Conservation (phyloP, 2,329 filamentous ascomycete genomes). For the Sarocladium strictum region DNA sequence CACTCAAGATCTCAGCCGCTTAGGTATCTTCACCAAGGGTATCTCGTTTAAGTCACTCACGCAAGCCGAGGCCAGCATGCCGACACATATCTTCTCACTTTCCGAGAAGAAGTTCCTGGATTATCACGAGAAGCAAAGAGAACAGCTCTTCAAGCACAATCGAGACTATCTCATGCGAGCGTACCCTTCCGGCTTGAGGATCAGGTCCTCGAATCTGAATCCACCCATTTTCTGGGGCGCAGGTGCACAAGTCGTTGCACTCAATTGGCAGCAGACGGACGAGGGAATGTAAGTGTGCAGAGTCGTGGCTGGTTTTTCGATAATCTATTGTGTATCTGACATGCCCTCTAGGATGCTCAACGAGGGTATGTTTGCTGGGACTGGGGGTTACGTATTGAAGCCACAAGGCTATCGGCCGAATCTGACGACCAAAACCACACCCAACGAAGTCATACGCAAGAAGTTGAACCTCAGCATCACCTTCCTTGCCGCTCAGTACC, state of each 20-base stretch:
- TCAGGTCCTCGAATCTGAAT: conserved; percentile 81
- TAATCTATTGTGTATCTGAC: not conserved
- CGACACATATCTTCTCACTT: conserved; percentile 63
- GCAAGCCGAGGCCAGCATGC: conserved; percentile 63
- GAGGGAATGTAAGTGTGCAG: conserved; percentile 57
- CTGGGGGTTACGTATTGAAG: conserved; percentile 81
- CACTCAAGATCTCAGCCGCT: conserved; percentile 63
- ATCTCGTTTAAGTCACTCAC: conserved; percentile 76
- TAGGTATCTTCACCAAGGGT: conserved; percentile 79
- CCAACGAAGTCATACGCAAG: conserved; percentile 38
- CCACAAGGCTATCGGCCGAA: conserved; percentile 42
- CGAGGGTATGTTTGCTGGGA: conserved; percentile 82
- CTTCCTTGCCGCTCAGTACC: conserved; percentile 68
- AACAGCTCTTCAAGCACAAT: conserved; percentile 72
- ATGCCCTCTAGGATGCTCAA: conserved; percentile 63
- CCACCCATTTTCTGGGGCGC: conserved; percentile 81
- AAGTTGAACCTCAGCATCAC: conserved; percentile 66
- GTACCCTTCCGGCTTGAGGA: conserved; percentile 77
- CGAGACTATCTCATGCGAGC: conserved; percentile 76
- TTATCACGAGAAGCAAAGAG: conserved; percentile 42
- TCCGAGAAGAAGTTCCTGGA: conserved; percentile 60
- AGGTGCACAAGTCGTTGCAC: conserved; percentile 82
- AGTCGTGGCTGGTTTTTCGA: no score
- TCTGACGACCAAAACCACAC: conserved; percentile 15
- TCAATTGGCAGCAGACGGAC: conserved; percentile 92